Percentiles rank a stretch among this genome's conserved stretches.
Conservation (phyloP, 2,329 filamentous ascomycete genomes). For the Penicillium sumatraense region DNA sequence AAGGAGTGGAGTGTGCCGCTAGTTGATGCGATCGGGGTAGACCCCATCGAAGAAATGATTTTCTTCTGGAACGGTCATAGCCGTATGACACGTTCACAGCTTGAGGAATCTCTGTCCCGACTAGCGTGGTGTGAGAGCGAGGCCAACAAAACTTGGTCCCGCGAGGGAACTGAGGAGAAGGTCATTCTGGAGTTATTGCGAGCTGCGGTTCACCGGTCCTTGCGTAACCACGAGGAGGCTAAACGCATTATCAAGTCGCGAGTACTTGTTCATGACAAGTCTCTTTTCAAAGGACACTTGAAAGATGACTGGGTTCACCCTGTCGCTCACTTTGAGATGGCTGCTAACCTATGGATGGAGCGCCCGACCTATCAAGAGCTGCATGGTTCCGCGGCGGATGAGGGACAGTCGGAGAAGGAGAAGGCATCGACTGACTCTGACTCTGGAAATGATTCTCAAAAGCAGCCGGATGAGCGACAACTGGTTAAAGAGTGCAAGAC, state of each 20-base stretch:
- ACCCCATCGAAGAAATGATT: slow-evolving; percentile 86
- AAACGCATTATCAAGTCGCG: slow-evolving; percentile 64
- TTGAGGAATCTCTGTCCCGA: slow-evolving; percentile 66
- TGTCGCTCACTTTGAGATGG: slow-evolving; percentile 84
- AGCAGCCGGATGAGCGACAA: slow-evolving; percentile 36
- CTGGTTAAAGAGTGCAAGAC: slow-evolving; percentile 58
- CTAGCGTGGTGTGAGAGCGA: slow-evolving; percentile 72
- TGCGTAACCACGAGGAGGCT: slow-evolving; percentile 68
- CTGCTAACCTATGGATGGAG: slow-evolving; percentile 78
- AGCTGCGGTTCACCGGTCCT: slow-evolving; percentile 67
- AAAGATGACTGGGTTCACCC: slow-evolving; percentile 69
- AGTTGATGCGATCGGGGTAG: slow-evolving; percentile 78
- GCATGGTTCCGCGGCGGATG: slow-evolving; percentile 22
- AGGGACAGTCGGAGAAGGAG: slow-evolving; percentile 7
- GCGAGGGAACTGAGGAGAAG: slow-evolving; percentile 62
- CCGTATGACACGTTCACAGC: slow-evolving; percentile 70
- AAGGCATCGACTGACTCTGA: background rate
- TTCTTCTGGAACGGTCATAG: slow-evolving; percentile 92
- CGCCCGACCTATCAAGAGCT: slow-evolving; percentile 45
- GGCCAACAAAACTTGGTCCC: slow-evolving; percentile 54
- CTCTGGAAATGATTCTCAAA: background rate
- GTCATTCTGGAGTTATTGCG: slow-evolving; percentile 70
- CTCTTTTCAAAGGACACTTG: slow-evolving; percentile 56
- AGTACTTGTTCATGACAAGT: slow-evolving; percentile 64
- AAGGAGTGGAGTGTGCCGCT: slow-evolving; percentile 69